Base-by-base conservation (phyloP, 495 filamentous ascomycete species). In the Penicillium herquei region DNA sequence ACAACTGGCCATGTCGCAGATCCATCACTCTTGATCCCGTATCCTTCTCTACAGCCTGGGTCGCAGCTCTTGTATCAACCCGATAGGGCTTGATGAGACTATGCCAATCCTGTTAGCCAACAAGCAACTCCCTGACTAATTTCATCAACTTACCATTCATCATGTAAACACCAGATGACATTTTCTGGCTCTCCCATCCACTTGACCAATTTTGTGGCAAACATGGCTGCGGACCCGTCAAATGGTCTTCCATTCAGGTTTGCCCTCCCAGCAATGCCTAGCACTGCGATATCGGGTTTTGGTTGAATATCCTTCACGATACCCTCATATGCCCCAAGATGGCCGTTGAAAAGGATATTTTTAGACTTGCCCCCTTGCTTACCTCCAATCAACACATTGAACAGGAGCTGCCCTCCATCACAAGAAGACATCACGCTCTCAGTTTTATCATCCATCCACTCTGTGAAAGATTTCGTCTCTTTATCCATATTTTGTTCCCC, bases 21-120 rank as follows among this genome's bases (percentile, higher is more conserved):
- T 44, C 11, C 42, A 44, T 18, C 1, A 44, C 18, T 13, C 13
- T 21, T 17, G 42, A 44, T 11, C 18, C 8, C 3, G 42, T 44
- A 5, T 44, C 18, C 26, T 3, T 13, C 18, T 44, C 42, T 9
- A 44, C 42, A 9, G 11, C 7, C 26, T 44, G 16, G 12, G 42
- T 44, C 17, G 42, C 42, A 30, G 42, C 42, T 44, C 3, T 44
- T 6, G 42, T 44, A 30, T 44, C 42, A 44, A 44, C 42, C 42
- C 18, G 16, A 13, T 44, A 44, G 7, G 42, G 42, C 12, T 44
- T 44, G 9, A 44, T 44, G 18, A 44, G 17, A 44, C 42, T 44
- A 44, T 12, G 6, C 1, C 6, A n/a, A 11, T 21, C 18, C 26
- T 2, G 12, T 44, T 13, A 44, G 42, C 18, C 11, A 30, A 2